These are phyloP conservation scores for Scleroderma citrinum DNA, from an alignment of 768 basidiomycete genomes.

Conservation along the genomic window DNA sequence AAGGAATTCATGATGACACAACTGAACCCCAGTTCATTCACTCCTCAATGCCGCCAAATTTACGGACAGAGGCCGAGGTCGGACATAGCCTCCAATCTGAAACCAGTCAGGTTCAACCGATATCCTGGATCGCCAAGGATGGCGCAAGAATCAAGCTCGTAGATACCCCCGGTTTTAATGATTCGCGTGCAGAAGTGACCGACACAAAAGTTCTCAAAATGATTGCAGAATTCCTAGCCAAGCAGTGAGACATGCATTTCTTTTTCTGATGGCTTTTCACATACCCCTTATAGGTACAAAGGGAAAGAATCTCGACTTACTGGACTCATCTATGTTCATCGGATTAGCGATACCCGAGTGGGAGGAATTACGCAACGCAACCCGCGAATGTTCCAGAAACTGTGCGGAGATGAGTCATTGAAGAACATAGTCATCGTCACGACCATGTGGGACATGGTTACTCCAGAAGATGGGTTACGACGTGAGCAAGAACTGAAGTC, in stretches of 20 bases:
- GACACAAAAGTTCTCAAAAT: not conserved
- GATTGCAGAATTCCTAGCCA: not conserved
- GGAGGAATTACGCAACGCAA: not conserved
- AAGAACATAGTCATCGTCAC: conserved; percentile 28
- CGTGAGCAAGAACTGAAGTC: conserved; percentile 25
- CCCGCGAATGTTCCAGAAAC: conserved; percentile 13
- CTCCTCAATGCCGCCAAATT: not conserved
- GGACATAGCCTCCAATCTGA: not conserved
- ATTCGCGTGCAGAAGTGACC: not conserved
- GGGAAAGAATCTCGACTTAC: not conserved
- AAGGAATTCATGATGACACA: not conserved
- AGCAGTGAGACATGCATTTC: not conserved
- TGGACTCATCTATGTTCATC: not conserved
- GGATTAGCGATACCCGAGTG: not conserved
- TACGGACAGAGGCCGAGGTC: not conserved
- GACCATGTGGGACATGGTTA: conserved; percentile 30
- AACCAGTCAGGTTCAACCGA: not conserved
- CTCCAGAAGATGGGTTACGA: conserved; percentile 9
- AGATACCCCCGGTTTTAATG: not conserved
- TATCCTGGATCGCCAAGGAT: not conserved
- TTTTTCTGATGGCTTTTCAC: not conserved
- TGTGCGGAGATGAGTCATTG: conserved; percentile 21
- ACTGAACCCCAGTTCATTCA: not conserved
- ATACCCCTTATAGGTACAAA: not conserved
- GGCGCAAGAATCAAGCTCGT: not conserved